Conservation (phyloP, 2,329 filamentous ascomycete species). For the Apiospora arundinis region DNA sequence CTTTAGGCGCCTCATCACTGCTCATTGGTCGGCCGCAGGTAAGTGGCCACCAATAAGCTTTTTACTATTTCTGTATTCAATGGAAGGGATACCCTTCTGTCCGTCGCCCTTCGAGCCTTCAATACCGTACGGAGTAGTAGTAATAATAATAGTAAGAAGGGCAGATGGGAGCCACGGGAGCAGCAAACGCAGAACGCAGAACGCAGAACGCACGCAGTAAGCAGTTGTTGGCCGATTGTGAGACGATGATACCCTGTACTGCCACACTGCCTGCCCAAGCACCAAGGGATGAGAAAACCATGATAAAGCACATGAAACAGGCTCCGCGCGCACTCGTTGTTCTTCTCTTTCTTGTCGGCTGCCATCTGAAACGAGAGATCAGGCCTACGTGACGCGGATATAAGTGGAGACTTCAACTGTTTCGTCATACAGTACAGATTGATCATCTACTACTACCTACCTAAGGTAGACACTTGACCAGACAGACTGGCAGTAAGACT, state of each 20-base stretch:
- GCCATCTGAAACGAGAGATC: constrained; percentile 13
- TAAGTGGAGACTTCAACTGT: background rate
- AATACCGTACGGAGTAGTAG: no score
- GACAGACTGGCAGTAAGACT: background rate
- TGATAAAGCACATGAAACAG: background rate
- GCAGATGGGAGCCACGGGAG: no score
- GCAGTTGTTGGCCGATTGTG: no score
- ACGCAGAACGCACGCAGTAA: no score
- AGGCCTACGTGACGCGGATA: constrained; percentile 6
- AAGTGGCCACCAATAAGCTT: background rate
- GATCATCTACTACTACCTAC: no score
- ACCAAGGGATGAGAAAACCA: background rate
- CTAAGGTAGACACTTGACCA: no score
- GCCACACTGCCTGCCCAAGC: no score
- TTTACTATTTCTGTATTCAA: background rate
- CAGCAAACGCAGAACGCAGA: no score
- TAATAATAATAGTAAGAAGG: no score
- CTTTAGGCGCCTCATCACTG: background rate
- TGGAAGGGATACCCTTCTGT: no score
- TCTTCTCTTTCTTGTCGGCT: background rate
- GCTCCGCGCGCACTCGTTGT: background rate
- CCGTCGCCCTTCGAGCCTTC: no score
- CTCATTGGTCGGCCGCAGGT: background rate
- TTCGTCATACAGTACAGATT: constrained; percentile 11
- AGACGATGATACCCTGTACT: no score